Evolutionary conservation across 805 yeast genomes (phyloP).

Genomic region (Lachancea meyersii): DNA sequence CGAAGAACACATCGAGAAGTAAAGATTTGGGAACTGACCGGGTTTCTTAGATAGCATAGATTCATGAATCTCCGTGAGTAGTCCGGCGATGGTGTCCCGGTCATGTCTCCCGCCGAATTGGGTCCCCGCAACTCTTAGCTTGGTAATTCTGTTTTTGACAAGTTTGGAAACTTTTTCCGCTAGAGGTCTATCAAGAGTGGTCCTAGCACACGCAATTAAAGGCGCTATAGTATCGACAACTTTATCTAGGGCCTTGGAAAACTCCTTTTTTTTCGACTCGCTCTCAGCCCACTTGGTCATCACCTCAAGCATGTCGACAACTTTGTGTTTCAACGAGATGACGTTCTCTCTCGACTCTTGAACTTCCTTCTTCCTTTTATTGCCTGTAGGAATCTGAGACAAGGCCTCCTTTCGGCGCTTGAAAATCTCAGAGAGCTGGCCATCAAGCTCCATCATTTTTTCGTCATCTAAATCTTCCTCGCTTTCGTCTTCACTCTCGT

Average conservation of each 20-base stretch:
- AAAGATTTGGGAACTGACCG: conserved; percentile 33
- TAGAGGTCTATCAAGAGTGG: conserved; percentile 62
- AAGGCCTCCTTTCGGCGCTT: conserved; percentile 71
- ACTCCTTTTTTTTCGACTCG: conserved; percentile 2
- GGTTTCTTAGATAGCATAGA: conserved; percentile 34
- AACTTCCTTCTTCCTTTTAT: conserved; percentile 65
- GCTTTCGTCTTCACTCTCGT: conserved; percentile 47
- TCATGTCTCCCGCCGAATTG: conserved; percentile 13
- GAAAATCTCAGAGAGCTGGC: conserved; percentile 74
- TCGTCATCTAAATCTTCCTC: conserved; percentile 92
- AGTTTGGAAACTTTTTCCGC: conserved; percentile 74
- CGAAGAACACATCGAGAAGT: conserved; percentile 55
- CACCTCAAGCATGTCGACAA: conserved; percentile 69
- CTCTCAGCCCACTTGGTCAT: conserved; percentile 44
- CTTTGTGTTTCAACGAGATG: conserved; percentile 67
- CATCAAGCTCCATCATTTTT: conserved; percentile 92
- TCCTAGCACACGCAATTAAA: conserved; percentile 50
- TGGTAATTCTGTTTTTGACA: conserved; percentile 54
- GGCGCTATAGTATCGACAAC: conserved; percentile 46
- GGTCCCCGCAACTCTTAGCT: conserved; percentile 34
- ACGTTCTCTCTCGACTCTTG: conserved; percentile 74
- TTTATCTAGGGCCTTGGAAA: conserved; percentile 28
- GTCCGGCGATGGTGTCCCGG: conserved; percentile 8
- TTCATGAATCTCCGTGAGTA: conserved; percentile 36
- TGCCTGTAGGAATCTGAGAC: conserved; percentile 50